Base-by-base conservation (phyloP, 1,284 basidiomycete species). In the Sutorius eximius region DNA sequence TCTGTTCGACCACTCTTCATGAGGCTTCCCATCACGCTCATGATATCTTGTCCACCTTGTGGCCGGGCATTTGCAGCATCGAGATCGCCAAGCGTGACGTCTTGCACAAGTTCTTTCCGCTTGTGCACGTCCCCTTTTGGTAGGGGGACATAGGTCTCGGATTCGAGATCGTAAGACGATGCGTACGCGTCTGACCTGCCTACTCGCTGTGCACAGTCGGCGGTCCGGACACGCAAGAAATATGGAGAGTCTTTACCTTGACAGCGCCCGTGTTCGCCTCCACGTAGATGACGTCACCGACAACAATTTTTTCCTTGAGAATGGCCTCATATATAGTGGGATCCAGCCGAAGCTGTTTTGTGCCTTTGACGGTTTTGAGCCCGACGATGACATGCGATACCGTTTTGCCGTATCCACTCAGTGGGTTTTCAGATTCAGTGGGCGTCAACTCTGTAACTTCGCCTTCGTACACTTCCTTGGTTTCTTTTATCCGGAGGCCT, bases 81-180 rank as follows among this genome's bases (percentile, higher is more conserved):
- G 42, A 99, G 80, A 70, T 99, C 96, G 54, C 97, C 95, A 16
- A 99, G 79, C 0, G 95, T 98, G 37, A 99, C 93, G 63, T 98
- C 96, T 73, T 98, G 97, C 5, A 99, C 94, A 2, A 98, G 85
- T 69, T 99, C 95, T 72, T 98, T 98, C 59, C 89, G 84, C 75
- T 98, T 98, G 77, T 98, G 95, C 47, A 99, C 95, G 56, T 99
- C 95, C 46, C 95, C 96, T 75, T 99, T 99, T 1, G 97, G 96
- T 49, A 98, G 76, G 6, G 96, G 95, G 2, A 99, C 96, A 68
- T 98, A 99, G 49, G 96, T 98, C 71, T 98, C 96, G 7, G 95
- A 94, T 75, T 98, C 97, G 48, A 99, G 85, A 72, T 98, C 97
- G 71, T 94, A 99, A 49, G 96, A 95, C n/a, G 94, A 95, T 0